A percentile compares a stretch with the other conserved stretches of the same genome.
phyloP scores from a whole-genome alignment of 2,329 filamentous ascomycete genomes.

The Periconia sp. region DNA sequence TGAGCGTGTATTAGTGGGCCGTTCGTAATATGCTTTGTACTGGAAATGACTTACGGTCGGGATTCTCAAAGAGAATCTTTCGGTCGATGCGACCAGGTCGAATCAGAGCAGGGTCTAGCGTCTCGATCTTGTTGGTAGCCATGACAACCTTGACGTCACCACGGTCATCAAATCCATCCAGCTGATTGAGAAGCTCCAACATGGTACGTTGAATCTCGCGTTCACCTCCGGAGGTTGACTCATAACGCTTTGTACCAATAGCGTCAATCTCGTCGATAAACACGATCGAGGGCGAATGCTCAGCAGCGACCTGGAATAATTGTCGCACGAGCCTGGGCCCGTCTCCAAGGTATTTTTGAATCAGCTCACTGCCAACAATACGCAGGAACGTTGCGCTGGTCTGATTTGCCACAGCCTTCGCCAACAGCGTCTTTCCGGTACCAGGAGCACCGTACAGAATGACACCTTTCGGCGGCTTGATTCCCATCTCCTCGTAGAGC shows the following conservation, averaged over 20 bases:
- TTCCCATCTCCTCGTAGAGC: constrained; percentile 99
- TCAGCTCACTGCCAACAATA: constrained; percentile 95
- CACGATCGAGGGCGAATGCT: constrained; percentile 95
- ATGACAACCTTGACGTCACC: constrained; percentile 99
- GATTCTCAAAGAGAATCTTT: constrained; percentile 85
- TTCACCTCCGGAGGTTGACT: constrained; percentile 95
- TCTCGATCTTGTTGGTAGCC: constrained; percentile 99
- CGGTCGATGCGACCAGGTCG: constrained; percentile 97
- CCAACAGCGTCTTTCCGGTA: constrained; percentile 94
- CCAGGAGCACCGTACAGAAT: constrained; percentile 97
- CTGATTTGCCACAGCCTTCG: constrained; percentile 97
- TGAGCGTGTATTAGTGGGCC: constrained; percentile 63
- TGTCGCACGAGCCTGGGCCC: constrained; percentile 93
- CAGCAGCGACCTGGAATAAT: constrained; percentile 93
- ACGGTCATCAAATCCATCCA: constrained; percentile 97
- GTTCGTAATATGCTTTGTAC: neutral
- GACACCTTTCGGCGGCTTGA: constrained; percentile 99
- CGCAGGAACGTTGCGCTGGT: constrained; percentile 98
- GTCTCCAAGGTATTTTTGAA: constrained; percentile 98
- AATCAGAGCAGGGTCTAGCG: constrained; percentile 92
- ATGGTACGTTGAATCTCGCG: constrained; percentile 98
- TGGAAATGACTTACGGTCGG: constrained; percentile 62
- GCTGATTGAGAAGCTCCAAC: constrained; percentile 96
- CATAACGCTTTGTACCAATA: constrained; percentile 98
- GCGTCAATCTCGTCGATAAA: constrained; percentile 99